Conservation (phyloP, 176 grass and related monocot species). For the Musa beccarii region DNA sequence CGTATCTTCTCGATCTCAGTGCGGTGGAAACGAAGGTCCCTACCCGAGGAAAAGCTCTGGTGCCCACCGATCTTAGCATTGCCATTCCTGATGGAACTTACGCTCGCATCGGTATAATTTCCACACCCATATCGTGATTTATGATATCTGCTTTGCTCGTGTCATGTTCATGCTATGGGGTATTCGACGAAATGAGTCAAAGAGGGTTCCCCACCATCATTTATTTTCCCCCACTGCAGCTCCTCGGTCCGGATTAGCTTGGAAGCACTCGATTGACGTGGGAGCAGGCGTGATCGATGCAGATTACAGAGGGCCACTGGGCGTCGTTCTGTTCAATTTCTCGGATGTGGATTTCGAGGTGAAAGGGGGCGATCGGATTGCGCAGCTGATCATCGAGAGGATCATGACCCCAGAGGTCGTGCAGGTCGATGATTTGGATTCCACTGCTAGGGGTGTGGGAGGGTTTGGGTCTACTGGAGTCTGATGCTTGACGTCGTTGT, state of each 20-base stretch:
- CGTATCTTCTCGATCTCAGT: constrained; percentile 12
- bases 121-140: no score
- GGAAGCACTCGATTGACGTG: constrained; percentile 81
- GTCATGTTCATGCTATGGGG: no score
- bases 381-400: constrained; percentile 64
- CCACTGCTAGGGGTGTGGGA: constrained; percentile 54
- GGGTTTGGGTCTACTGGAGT: constrained; percentile 79
- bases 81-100: constrained; percentile 79
- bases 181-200: no score
- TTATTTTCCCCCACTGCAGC: constrained; percentile 22
- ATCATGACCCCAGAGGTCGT: constrained; percentile 55
- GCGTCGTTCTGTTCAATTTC: constrained; percentile 90
- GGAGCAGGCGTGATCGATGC: constrained; percentile 90
- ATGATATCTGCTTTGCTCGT: no score
- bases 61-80: constrained; percentile 67
- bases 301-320: constrained; percentile 61
- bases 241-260: constrained; percentile 56
- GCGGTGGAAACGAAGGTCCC: constrained; percentile 45
- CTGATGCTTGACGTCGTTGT: constrained; percentile 14
- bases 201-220: no score
- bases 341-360: constrained; percentile 61
- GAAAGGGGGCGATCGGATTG: constrained; percentile 53
- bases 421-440: constrained; percentile 69
- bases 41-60: constrained; percentile 65
- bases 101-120: constrained; percentile 58